Conservation (phyloP, 225 moss, liverwort and hornwort species). For the Ulota crispa region DNA sequence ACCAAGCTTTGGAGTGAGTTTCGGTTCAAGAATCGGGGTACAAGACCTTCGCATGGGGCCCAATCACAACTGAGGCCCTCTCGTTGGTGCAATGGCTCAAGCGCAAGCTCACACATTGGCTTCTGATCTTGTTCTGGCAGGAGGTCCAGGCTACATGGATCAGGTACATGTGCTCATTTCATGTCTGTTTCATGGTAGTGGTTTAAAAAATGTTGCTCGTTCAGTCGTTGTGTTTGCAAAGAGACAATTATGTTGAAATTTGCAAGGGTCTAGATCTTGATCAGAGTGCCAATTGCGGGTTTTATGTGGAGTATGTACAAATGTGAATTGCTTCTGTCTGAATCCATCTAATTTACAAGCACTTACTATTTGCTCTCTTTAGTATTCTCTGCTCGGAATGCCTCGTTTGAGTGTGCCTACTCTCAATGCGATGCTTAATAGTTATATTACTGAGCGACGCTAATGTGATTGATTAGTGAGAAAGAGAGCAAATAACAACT, state of each 20-base stretch:
- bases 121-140: slow-evolving; percentile 70
- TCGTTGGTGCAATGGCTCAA: slow-evolving; percentile 66
- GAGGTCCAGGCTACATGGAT: slow-evolving; percentile 66
- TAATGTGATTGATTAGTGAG: not conserved
- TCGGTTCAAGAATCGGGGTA: slow-evolving; percentile 37
- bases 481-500: not conserved
- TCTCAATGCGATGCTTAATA: not conserved
- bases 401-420: slow-evolving; percentile 16
- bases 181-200: slow-evolving; percentile 8
- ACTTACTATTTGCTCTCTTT: slow-evolving; percentile 7
- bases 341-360: slow-evolving; percentile 1
- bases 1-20: slow-evolving; percentile 36
- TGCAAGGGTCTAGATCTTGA: slow-evolving; percentile 4
- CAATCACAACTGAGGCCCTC: slow-evolving; percentile 30
- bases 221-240: slow-evolving; percentile 9
- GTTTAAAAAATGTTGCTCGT: not conserved
- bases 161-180: slow-evolving; percentile 47
- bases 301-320: not conserved
- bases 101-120: slow-evolving; percentile 67
- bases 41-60: slow-evolving; percentile 48
- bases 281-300: slow-evolving; percentile 7
- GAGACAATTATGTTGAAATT: not conserved
- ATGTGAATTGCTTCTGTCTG: slow-evolving; percentile 11
- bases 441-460: not conserved
- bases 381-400: slow-evolving; percentile 16